phyloP scores from a whole-genome alignment of 257 asterid species.

The Fraxinus excelsior region DNA sequence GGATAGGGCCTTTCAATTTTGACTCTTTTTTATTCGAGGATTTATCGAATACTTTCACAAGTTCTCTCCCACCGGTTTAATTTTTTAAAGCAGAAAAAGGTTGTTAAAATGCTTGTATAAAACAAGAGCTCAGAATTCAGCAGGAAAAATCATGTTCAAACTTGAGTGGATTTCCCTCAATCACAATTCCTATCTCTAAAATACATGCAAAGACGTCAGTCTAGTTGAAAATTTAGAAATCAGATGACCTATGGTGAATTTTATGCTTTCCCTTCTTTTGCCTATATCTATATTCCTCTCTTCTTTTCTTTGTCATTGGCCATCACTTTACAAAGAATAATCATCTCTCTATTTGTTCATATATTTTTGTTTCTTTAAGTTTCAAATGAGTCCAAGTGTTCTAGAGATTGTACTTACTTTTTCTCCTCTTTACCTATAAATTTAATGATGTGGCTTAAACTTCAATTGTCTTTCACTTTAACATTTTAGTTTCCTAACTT shows the following conservation, averaged over 20 bases:
- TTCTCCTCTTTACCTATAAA: neutral
- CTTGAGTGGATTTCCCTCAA: neutral
- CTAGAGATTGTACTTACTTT: neutral
- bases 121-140: neutral
- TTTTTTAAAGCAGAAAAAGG: neutral
- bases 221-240: neutral
- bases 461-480: slow-evolving; percentile 17
- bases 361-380: neutral
- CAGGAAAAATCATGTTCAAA: neutral
- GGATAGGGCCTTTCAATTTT: neutral
- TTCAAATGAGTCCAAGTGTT: neutral
- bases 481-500: slow-evolving; percentile 46
- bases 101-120: neutral
- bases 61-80: neutral
- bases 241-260: neutral
- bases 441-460: slow-evolving; percentile 11
- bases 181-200: neutral
- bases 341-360: neutral
- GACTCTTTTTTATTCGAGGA: neutral
- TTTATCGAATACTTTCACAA: neutral
- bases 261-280: neutral
- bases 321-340: neutral
- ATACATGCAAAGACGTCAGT: neutral
- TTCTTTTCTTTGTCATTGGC: neutral
- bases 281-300: neutral